Percentiles rank a stretch among this genome's conserved stretches.
These are phyloP conservation scores for Trypanosoma avium DNA, from an alignment of 208 protist genomes.

Conservation along the genomic window DNA sequence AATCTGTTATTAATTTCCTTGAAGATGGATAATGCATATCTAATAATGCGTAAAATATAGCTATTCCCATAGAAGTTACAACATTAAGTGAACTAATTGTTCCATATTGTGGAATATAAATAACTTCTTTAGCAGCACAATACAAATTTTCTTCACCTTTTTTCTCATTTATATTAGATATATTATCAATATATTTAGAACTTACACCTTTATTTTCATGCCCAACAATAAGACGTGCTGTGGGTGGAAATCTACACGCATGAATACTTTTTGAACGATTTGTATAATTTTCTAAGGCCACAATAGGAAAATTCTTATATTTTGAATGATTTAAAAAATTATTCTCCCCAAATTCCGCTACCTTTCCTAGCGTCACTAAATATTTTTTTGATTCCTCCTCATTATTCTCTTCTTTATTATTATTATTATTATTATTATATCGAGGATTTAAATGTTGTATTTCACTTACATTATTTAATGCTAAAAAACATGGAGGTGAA, in stretches of 20 bases:
- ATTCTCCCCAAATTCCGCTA: constrained; percentile 29
- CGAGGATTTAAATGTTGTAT: constrained; percentile 56
- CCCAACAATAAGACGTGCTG: constrained; percentile 60
- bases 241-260: constrained; percentile 36
- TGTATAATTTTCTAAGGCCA: constrained; percentile 86
- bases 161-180: background rate
- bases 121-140: constrained; percentile 29
- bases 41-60: constrained; percentile 76
- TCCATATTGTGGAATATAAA: constrained; percentile 90
- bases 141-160: background rate
- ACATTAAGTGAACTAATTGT: constrained; percentile 91
- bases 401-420: background rate
- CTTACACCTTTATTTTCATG: constrained; percentile 89
- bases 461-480: constrained; percentile 31
- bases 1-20: constrained; percentile 26
- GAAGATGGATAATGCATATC: constrained; percentile 51
- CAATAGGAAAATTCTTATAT: constrained; percentile 32
- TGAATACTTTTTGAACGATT: constrained; percentile 63
- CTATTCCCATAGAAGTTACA: constrained; percentile 83
- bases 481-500: constrained; percentile 63
- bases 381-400: background rate
- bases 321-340: constrained; percentile 1
- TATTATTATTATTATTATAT: background rate
- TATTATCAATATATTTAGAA: constrained; percentile 32
- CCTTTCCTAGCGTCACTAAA: constrained; percentile 18